phyloP scores from a whole-genome alignment of 1,139 yeast genomes.

The Citeromyces siamensis region DNA sequence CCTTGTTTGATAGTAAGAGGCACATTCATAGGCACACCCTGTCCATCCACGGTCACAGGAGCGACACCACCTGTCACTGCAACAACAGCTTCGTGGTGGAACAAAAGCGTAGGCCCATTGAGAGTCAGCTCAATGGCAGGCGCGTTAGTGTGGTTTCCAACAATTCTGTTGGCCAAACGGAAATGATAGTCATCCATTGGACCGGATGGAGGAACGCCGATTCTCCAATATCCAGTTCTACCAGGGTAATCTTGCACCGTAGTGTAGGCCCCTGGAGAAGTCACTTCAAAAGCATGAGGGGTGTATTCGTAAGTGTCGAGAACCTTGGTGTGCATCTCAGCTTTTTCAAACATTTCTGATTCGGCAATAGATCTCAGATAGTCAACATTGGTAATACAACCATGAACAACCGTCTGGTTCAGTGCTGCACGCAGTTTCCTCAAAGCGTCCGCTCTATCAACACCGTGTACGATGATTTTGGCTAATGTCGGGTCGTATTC shows the following conservation, averaged over 20 bases:
- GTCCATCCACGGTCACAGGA: slow-evolving; percentile 54
- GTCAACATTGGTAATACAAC: slow-evolving; percentile 84
- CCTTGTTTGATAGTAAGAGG: slow-evolving; percentile 66
- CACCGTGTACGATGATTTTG: slow-evolving; percentile 89
- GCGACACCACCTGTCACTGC: slow-evolving; percentile 82
- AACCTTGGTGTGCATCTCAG: slow-evolving; percentile 76
- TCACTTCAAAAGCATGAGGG: slow-evolving; percentile 76
- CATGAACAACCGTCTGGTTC: slow-evolving; percentile 76
- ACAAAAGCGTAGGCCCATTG: slow-evolving; percentile 72
- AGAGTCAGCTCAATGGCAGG: slow-evolving; percentile 89
- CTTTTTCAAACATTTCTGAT: slow-evolving; percentile 73
- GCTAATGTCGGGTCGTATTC: slow-evolving; percentile 97
- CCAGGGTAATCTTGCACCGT: slow-evolving; percentile 97
- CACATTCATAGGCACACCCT: slow-evolving; percentile 41
- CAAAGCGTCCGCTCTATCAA: slow-evolving; percentile 76
- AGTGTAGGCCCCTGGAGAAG: slow-evolving; percentile 86
- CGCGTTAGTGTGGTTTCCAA: slow-evolving; percentile 69
- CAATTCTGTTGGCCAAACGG: slow-evolving; percentile 79
- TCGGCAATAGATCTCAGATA: slow-evolving; percentile 78
- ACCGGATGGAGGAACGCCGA: slow-evolving; percentile 98
- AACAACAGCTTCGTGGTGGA: slow-evolving; percentile 69
- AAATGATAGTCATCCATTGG: slow-evolving; percentile 94
- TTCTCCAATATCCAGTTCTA: slow-evolving; percentile 76
- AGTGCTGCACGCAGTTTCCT: slow-evolving; percentile 66
- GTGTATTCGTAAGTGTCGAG: slow-evolving; percentile 72